phyloP scores from a whole-genome alignment of 2,329 filamentous ascomycete species.

The Xylariaceae sp. region DNA sequence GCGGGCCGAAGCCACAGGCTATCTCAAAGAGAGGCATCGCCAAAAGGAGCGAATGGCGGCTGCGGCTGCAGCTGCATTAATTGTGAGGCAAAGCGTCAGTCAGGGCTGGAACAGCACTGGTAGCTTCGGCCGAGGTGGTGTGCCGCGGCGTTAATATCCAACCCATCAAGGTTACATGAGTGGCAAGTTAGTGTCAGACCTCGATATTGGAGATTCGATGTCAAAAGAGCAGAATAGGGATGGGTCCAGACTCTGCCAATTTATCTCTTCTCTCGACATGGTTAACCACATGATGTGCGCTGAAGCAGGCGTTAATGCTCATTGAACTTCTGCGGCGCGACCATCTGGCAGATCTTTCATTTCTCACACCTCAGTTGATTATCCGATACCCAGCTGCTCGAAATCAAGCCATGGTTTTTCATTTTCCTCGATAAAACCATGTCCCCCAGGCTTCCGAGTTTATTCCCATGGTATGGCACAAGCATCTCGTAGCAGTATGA shows the following conservation, averaged over 20 bases:
- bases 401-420: conserved; percentile 4
- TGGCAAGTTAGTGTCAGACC: conserved; percentile 22
- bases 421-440: not conserved
- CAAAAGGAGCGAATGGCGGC: conserved; percentile 93
- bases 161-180: conserved; percentile 15
- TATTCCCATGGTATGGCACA: not conserved
- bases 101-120: conserved; percentile 50
- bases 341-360: conserved; percentile 1
- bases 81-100: conserved; percentile 83
- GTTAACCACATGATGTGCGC: not conserved
- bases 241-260: conserved; percentile 2
- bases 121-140: conserved; percentile 37
- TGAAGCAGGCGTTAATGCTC: conserved; percentile 13
- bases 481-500: not conserved
- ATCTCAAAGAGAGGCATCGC: conserved; percentile 83
- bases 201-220: conserved; percentile 20
- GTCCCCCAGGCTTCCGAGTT: not conserved
- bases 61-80: conserved; percentile 84
- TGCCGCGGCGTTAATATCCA: conserved; percentile 45
- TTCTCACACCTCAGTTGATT: conserved; percentile 8
- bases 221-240: not conserved
- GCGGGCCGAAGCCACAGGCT: conserved; percentile 82
- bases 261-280: conserved; percentile 3
- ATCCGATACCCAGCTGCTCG: conserved; percentile 18
- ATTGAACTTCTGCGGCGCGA: conserved; percentile 1